These are phyloP conservation scores for Leptographium galeiforme DNA, from an alignment of 2,329 filamentous ascomycete genomes.

Conservation along the genomic window DNA sequence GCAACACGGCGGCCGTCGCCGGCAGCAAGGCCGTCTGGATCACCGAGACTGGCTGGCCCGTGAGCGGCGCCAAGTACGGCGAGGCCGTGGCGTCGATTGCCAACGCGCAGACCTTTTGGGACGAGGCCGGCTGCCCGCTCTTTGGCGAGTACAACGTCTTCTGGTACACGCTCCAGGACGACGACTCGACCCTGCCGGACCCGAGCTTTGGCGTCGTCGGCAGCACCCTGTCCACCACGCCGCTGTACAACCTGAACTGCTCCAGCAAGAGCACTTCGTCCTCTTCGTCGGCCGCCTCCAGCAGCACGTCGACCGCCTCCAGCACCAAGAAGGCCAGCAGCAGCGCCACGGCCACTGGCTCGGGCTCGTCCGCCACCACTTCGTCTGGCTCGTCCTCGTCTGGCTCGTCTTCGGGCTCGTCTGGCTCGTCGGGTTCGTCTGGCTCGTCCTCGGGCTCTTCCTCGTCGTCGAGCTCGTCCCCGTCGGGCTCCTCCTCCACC, in stretches of 20 bases:
- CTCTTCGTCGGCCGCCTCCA: conserved; percentile 3
- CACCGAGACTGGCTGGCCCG: conserved; percentile 81
- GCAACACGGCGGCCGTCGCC: conserved; percentile 42
- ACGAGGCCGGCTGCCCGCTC: conserved; percentile 59
- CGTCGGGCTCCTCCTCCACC: neutral
- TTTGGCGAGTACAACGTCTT: conserved; percentile 54
- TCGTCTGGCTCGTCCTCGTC: too few relatives aligned
- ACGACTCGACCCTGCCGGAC: conserved; percentile 41
- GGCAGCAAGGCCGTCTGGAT: conserved; percentile 66
- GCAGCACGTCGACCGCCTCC: neutral
- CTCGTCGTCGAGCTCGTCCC: neutral
- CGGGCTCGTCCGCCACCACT: too few relatives aligned
- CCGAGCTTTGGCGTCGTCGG: conserved; percentile 61
- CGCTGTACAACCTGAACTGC: conserved; percentile 53
- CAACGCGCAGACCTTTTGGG: conserved; percentile 73
- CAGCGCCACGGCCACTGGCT: neutral
- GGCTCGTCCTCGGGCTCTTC: neutral
- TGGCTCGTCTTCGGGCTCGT: neutral
- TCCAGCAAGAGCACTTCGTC: conserved; percentile 15
- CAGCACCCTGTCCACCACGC: conserved; percentile 34
- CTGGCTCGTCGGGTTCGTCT: neutral
- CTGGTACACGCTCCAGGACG: conserved; percentile 68
- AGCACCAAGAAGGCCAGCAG: neutral
- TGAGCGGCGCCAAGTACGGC: conserved; percentile 50
- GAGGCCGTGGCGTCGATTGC: conserved; percentile 46